Base-by-base conservation (phyloP, 345 rosid species). In the Eucalyptus cloeziana region DNA sequence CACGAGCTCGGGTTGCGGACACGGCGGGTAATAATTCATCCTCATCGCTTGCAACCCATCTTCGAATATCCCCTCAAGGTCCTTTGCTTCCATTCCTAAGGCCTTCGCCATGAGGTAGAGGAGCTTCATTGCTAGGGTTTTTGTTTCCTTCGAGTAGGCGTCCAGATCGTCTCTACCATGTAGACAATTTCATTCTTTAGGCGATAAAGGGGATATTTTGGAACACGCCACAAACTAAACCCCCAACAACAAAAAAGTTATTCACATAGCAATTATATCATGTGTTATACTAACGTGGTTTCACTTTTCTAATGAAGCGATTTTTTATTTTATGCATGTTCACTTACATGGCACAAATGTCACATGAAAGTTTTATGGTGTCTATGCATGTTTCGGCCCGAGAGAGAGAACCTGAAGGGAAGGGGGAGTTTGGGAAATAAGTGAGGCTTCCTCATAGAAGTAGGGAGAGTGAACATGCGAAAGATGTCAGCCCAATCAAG, bases 141-240 rank as follows among this genome's bases (percentile, higher is more conserved):
- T 92, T 67, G 91, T 49, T 89, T 94, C 93, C 44, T 3, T 10
- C 2, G 90, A 88, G 91, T 96, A 95, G 49, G 89, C 79, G 49
- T 96, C 96, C 67, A 96, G 19, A 14, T 89, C 91, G 56, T 92
- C 95, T 88, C 96, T 96, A 89, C 62, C 92, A 86, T 76, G 40
- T n/a, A 8, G 45, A 86, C 22, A 85, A 37, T 71, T 10, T 71
- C 12, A 0, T 19, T 19, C 4, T 37, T 71, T 37, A 69, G 83
- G 45, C 14, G 1, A 16, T 2, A 19, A 33, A 37, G 1, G 13
- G 24, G 45, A 71, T 71, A 71, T 71, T 71, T 71, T 37, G 27
- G 13, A 37, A 71, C 44, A 71, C 0, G 1, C 14, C 83, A 71
- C 45, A 37, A 19, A 37, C 45, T 71, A 19, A 10, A 37, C 1